Conservation (phyloP, 2,329 filamentous ascomycete genomes). For the Biscogniauxia mediterranea region DNA sequence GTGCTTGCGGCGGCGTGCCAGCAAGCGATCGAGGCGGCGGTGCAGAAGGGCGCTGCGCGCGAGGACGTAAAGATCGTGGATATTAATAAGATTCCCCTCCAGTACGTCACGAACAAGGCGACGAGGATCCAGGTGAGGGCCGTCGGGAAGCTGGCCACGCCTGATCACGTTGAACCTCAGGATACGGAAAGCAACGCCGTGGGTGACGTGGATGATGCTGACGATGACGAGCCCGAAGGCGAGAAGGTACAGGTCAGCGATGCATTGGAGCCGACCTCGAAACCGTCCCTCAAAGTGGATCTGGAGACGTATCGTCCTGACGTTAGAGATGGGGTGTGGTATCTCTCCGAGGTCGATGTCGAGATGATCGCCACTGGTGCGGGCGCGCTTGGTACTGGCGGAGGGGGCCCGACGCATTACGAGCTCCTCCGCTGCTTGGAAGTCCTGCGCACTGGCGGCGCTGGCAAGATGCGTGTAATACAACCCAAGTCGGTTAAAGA, state of each 20-base stretch:
- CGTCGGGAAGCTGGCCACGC: too few relatives aligned
- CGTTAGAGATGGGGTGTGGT: conserved; percentile 49
- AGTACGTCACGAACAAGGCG: conserved; percentile 49
- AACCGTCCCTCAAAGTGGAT: conserved; percentile 21
- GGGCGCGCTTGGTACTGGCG: conserved; percentile 57
- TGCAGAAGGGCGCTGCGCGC: conserved; percentile 42
- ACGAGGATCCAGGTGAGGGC: conserved; percentile 40
- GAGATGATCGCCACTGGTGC: conserved; percentile 54
- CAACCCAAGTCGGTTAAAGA: conserved; percentile 25
- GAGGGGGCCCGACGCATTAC: conserved; percentile 52
- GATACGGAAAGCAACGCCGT: too few relatives aligned
- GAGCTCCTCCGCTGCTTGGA: conserved; percentile 36
- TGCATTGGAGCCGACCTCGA: neutral
- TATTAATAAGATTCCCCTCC: conserved; percentile 50
- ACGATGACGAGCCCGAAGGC: conserved; percentile 8
- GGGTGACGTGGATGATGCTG: neutral
- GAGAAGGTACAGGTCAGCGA: neutral
- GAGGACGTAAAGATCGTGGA: conserved; percentile 46
- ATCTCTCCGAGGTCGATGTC: conserved; percentile 53
- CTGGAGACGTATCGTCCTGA: conserved; percentile 44
- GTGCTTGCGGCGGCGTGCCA: conserved; percentile 34
- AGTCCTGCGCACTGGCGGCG: too few relatives aligned
- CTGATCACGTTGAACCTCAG: too few relatives aligned
- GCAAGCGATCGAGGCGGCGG: conserved; percentile 40
- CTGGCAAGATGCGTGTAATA: conserved; percentile 42